Evolutionary conservation across 169 alveolate species (phyloP), one percentile per base, ranked within the genome.

Genomic region (Sarcocystis neurona): DNA sequence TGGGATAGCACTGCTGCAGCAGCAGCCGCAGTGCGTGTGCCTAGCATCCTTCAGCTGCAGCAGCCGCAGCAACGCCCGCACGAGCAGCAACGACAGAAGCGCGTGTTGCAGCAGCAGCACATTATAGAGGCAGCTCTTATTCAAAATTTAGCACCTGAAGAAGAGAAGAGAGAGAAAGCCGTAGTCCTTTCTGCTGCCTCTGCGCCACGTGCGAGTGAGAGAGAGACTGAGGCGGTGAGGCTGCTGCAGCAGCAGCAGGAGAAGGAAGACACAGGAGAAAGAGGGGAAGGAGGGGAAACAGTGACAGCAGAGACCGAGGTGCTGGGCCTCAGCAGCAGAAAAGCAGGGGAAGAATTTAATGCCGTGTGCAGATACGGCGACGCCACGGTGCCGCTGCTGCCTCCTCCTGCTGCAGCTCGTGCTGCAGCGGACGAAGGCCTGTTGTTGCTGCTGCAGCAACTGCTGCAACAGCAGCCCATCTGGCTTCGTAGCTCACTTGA

Each of bases 401-500:
- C 88, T 5, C 89, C 88, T 4, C 88, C 88, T 39, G 92, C 88
- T 32, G 88, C 88, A 47, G 39, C 77, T 8, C 66, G 37, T 72
- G 88, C 88, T 39, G 30, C 74, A 50, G 88, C 92, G 32, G 68
- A 63, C 56, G 77, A 50, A 2, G n/a, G 47, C 44, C 58, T 85
- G 48, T 84, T 44, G 44, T 47, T 12, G 37, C 80, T 60, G 75
- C 84, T 85, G 46, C 84, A 70, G 47, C 78, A 80, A 41, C 79
- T 93, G 87, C 91, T 93, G 77, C 85, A 74, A 47, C 82, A 89
- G 66, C 93, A 90, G 68, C 94, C 95, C 50, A 63, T 93, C 41
- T 93, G 95, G 95, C 88, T 92, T 53, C 88, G 95, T 10, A 79
- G 92, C 47, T 90, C 92, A 30, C 90, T 93, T 30, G 95, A 93